Evolutionary conservation across 2,329 filamentous ascomycete genomes (phyloP), one percentile per base, ranked within the genome.

Genomic region (Leptographium flavum): DNA sequence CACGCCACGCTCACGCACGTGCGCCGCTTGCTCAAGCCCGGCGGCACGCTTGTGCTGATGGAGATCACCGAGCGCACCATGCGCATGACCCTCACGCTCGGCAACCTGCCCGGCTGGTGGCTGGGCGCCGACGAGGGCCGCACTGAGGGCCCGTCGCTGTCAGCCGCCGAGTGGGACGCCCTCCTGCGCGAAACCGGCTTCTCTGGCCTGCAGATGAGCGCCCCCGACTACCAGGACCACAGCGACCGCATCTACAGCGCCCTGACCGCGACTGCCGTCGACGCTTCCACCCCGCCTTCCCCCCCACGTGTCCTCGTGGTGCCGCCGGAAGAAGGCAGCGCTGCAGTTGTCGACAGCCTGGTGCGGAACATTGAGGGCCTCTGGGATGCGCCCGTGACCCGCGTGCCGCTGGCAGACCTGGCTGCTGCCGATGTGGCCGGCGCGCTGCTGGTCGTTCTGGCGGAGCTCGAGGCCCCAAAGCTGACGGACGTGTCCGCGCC

Each of bases 11-110:
- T n/a, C n/a, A n/a, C n/a, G n/a, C n/a, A 64, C 45, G 56, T 60
- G 4, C 56, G 63, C 22, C 53, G 50, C 13, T 49, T 67, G 9
- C 47, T 65, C 1, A 60, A 58, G 14, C 61, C 66, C 0, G 64
- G 60, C 4, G 68, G 68, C 0, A 60, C 62, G 39, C 54, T 73
- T n/a, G n/a, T n/a, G n/a, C n/a, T n/a, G n/a, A n/a, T n/a, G n/a
- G n/a, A n/a, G n/a, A n/a, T n/a, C n/a, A n/a, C n/a, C n/a, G n/a
- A n/a, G n/a, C n/a, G n/a, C n/a, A n/a, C n/a, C 23, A 53, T 58
- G 13, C 53, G 57, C 31, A 44, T 61, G 38, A 52, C 48, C 22
- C 25, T 45, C 7, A 47, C 40, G 3, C 32, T 17, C 31, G 38
- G 19, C 6, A 19, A 15, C 32, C n/a, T n/a, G n/a, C n/a, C n/a